Conservation (phyloP, 306 rosid species). For the Casuarina equisetifolia region DNA sequence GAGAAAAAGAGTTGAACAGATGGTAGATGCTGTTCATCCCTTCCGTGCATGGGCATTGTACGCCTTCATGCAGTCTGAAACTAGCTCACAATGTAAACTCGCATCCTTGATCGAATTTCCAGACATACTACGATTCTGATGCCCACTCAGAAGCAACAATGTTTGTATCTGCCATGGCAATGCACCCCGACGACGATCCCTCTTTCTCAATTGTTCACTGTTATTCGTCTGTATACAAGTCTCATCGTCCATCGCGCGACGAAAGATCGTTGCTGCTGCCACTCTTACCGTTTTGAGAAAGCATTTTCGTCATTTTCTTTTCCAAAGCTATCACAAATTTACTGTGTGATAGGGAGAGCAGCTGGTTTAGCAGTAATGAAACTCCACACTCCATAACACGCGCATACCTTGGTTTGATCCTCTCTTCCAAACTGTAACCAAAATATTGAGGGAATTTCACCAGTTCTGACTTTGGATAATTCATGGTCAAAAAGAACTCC, state of each 20-base stretch:
- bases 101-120: slow-evolving; percentile 5
- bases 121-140: not conserved
- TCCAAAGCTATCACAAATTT: slow-evolving; percentile 48
- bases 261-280: slow-evolving; percentile 19
- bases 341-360: slow-evolving; percentile 57
- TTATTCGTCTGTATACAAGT: slow-evolving; percentile 10
- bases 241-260: slow-evolving; percentile 22
- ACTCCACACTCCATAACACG: slow-evolving; percentile 55
- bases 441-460: slow-evolving; percentile 89
- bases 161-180: slow-evolving; percentile 9
- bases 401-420: slow-evolving; percentile 88
- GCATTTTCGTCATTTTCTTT: slow-evolving; percentile 60
- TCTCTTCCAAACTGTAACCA: slow-evolving; percentile 73
- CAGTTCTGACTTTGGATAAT: slow-evolving; percentile 65
- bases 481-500: slow-evolving; percentile 78
- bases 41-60: not conserved
- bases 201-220: slow-evolving; percentile 6
- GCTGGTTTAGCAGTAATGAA: slow-evolving; percentile 68
- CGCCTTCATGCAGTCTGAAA: slow-evolving; percentile 12
- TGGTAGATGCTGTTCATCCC: not conserved
- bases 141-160: slow-evolving; percentile 12
- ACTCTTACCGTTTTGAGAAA: slow-evolving; percentile 26
- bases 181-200: slow-evolving; percentile 5
- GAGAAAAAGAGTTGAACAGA: not conserved
- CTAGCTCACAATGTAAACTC: slow-evolving; percentile 1